Base-by-base conservation (phyloP, 805 yeast species). In the Lipomyces spencermartinsiae region DNA sequence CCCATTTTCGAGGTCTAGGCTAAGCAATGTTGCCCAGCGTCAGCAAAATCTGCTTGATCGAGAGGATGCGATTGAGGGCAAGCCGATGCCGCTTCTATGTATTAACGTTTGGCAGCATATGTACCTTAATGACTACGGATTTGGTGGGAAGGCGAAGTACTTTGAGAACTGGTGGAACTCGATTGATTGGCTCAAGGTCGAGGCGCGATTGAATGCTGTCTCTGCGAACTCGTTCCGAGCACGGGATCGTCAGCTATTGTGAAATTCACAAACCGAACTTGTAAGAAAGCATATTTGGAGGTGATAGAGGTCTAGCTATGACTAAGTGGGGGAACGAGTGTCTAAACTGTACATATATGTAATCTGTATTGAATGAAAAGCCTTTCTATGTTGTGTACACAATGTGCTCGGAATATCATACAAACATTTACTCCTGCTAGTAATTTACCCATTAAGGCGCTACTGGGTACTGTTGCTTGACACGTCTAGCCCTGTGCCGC, bases 71-170 rank as follows among this genome's bases (percentile, higher is more conserved):
- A 78, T 86, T 39, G 75, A 76, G 58, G 79, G 79, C 43, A 76
- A 86, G 64, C 73, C 62, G 70, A 51, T 71, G 66, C 97, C 95
- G 6, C 80, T 95, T 58, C 83, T 95, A 72, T 90, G 88, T 61
- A 83, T 93, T 71, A 92, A 88, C 78, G 84, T 90, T 73, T 93
- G 98, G 97, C 97, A 94, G 78, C 86, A 88, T 71, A 92, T 97
- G n/a, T 95, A 89, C 78, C 74, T 92, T 58, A 81, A 85, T 34
- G 98, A 95, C 79, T 94, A 89, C 79, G 97, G 98, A 59, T 84
- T 91, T 62, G 76, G 74, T 29, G 96, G 95, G 31, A 90, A 89
- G 80, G 82, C 85, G 57, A 82, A 84, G 63, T 95, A 90, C 79
- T 83, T 95, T 72, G 85, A 85, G 69, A 89, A 88, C 70, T 88